Percentiles rank a stretch among this genome's conserved stretches.
These are phyloP conservation scores for Perilla frutescens DNA, from an alignment of 257 asterid genomes.

Conservation along the genomic window DNA sequence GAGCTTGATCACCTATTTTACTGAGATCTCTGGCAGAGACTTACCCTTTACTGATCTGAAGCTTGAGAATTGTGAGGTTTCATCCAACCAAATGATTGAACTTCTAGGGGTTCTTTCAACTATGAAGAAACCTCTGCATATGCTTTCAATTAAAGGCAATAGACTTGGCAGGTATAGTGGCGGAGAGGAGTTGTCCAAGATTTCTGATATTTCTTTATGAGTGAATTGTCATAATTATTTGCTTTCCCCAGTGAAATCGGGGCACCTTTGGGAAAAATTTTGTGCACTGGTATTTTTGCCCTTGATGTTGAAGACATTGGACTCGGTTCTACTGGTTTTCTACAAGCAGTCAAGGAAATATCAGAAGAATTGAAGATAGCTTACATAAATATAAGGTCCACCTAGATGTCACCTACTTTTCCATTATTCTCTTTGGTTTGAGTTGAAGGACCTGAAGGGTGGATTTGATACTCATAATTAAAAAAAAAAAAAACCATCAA, in stretches of 20 bases:
- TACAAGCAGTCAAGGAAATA: conserved; percentile 54
- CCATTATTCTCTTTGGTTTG: not conserved
- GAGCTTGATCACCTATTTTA: conserved; percentile 67
- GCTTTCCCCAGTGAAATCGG: conserved; percentile 69
- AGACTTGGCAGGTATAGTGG: conserved; percentile 78
- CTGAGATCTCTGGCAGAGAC: conserved; percentile 56
- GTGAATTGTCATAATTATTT: conserved; percentile 24
- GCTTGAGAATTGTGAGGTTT: conserved; percentile 83
- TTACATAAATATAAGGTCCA: conserved; percentile 78
- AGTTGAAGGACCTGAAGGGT: not conserved
- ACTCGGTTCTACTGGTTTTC: conserved; percentile 75
- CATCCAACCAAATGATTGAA: conserved; percentile 56
- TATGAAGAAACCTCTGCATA: conserved; percentile 64
- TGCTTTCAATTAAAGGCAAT: conserved; percentile 81
- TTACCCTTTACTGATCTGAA: conserved; percentile 66
- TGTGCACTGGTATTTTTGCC: conserved; percentile 64
- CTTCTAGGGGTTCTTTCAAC: conserved; percentile 73
- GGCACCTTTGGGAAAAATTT: conserved; percentile 60
- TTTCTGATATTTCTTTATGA: conserved; percentile 25
- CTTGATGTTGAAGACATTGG: conserved; percentile 79
- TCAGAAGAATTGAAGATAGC: conserved; percentile 52
- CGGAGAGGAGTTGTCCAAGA: conserved; percentile 25
- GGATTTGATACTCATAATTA: not conserved
- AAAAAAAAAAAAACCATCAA: not conserved
- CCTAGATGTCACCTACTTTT: conserved; percentile 14